Base-by-base conservation (phyloP, 2,329 filamentous ascomycete species). In the Fusarium nurragi region DNA sequence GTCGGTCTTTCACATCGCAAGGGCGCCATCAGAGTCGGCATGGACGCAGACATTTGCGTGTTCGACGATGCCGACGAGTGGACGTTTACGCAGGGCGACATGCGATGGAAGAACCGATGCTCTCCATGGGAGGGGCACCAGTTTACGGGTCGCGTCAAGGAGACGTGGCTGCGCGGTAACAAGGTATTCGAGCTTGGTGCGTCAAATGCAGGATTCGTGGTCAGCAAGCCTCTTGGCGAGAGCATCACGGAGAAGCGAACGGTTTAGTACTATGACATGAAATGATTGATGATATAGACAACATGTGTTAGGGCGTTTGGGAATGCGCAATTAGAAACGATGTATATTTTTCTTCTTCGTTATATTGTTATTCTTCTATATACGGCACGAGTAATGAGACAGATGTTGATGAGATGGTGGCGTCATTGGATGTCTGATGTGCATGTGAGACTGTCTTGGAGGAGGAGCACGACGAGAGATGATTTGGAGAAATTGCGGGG, bases 81-180 rank as follows among this genome's bases (percentile, higher is more conserved):
- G 84, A 84, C 88, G 22, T 88, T 97, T 49, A 80, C 86, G 56
- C 83, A 85, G 18, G 88, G 86, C 61, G 92, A 93, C 46, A 97
- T 99, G 93, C 85, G 95, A 68, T 99, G 97, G 86, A 89, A 93
- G 77, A 97, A 97, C 78, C 92, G 93, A 73, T 94, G 93, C 81
- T 93, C 90, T 54, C 93, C 94, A 0, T 97, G 96, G 83, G 90
- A 97, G 76, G 92, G 92, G 19, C 90, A 90, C 77, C 84, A 81
- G 28, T 89, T 97, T 71, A 85, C 83, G 43, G 94, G 94, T 2
- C 86, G 93, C 58, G 93, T 97, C 12, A 82, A 80, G 57, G 92
- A 96, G 83, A 97, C 94, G 9, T 97, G 92, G 91, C 74, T 97
- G 62, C 84, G 93, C 8, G 94, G 94, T 0, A 81, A 80, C 65